A percentile compares a stretch with the other conserved stretches of the same genome.
Conservation (phyloP, 2,329 filamentous ascomycete species). For the Aspergillus sp. region DNA sequence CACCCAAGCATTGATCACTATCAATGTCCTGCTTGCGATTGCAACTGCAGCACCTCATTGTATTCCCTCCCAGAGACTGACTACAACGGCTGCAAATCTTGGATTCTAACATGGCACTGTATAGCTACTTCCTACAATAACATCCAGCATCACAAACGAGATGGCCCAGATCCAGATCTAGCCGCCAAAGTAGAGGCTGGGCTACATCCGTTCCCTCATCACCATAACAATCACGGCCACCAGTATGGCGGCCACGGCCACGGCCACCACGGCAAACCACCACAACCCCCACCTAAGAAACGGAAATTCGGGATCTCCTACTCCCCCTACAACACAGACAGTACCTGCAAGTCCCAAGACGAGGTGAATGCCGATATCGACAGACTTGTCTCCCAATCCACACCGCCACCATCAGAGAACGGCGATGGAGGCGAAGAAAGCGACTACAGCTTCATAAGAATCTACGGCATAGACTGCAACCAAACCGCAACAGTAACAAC, state of each 20-base stretch:
- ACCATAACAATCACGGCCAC: background rate
- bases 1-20: too few relatives aligned
- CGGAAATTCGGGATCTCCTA: constrained; percentile 48
- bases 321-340: constrained; percentile 50
- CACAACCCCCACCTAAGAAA: background rate
- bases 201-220: background rate
- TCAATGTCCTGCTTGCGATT: too few relatives aligned
- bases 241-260: background rate
- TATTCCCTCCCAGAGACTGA: too few relatives aligned
- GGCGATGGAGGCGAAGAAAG: constrained; percentile 34
- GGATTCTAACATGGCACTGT: too few relatives aligned
- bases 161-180: too few relatives aligned
- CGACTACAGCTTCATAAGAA: constrained; percentile 59
- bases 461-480: constrained; percentile 75
- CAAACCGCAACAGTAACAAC: constrained; percentile 58
- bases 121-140: too few relatives aligned
- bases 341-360: constrained; percentile 59
- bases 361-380: constrained; percentile 61
- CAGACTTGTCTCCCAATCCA: background rate
- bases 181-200: too few relatives aligned
- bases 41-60: too few relatives aligned
- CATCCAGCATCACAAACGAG: too few relatives aligned
- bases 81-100: too few relatives aligned
- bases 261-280: background rate
- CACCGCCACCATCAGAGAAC: background rate